Evolutionary conservation across 2,329 filamentous ascomycete genomes (phyloP), one percentile per base, ranked within the genome.

Genomic region (Fusarium globosum): DNA sequence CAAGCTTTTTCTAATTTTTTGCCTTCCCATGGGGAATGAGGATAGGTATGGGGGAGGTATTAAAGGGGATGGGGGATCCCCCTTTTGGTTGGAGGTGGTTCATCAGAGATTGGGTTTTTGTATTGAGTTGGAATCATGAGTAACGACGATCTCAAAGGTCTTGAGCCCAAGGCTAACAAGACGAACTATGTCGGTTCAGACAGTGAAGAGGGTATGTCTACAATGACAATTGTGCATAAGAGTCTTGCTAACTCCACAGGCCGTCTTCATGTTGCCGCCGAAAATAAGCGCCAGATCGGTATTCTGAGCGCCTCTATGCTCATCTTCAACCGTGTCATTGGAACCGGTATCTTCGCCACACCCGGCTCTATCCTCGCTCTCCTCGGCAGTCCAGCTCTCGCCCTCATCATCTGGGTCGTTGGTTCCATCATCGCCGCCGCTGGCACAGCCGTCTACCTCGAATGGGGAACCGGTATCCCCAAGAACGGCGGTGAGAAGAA

Each of bases 401-500:
- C 89, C 0, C 84, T 92, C 28, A 85, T 92, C 72, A 86, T 92
- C 72, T 92, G 90, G 90, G 83, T 92, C 2, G 84, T 83, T 3
- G 90, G 90, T 33, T 88, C 88, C 81, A 75, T 91, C 57, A 91
- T 92, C 72, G 89, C 90, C 9, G 85, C 83, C 18, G 88, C 89
- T 16, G 91, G 90, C 64, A 88, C 90, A 60, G 86, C 88, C n/a
- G 89, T 92, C 26, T 91, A 91, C 71, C 83, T 92, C 64, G 91
- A 93, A 78, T 91, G 90, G 65, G 91, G 91, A 30, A 92, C 89
- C 2, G 89, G 87, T 1, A 86, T 92, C 49, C 90, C 90, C 48
- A 85, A 86, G 56, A 91, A 91, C 78, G 90, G 90, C 45, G 90
- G 90, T 23, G 89, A 91, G 80, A 91, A 91, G 83, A 91, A 90